Base-by-base conservation (phyloP, 495 filamentous ascomycete species). In the Penicillium daleae region DNA sequence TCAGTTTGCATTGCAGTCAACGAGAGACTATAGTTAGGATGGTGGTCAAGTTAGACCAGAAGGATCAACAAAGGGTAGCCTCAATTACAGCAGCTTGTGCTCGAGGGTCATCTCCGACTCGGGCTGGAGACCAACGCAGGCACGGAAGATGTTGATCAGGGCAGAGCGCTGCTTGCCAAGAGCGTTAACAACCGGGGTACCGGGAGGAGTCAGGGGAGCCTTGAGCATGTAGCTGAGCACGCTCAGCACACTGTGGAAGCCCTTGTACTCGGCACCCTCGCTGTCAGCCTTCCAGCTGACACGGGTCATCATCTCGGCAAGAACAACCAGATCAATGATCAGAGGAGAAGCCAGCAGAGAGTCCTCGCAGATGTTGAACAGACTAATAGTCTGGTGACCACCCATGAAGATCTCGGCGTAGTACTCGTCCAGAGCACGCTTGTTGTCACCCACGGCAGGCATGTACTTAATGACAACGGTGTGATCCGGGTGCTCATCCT, bases 201-300 rank as follows among this genome's bases (percentile, higher is more conserved):
- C 96, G 3, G 96, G 90, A 10, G 95, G 95, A 56, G 94, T 97
- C 75, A 97, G 82, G 26, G 95, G 95, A 59, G 95, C 95, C 89
- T 99, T 99, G 68, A 99, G 87, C 95, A 99, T 99, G 85, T 97
- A 99, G 84, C 91, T 96, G 66, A 99, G 88, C 56, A 99, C 87
- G 83, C 93, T 97, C 39, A 99, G 90, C 31, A 99, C 96, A 76
- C 89, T 92, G 82, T 99, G 96, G 86, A 99, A 99, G 68, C 87
- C 87, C 81, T 91, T 90, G 85, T 88, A 99, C 24, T 92, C 91
- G 67, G 87, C 80, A 58, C 79, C 80, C 52, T 77, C 79, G 67
- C 66, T 76, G 52, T 85, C 78, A 52, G 88, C 80, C 80, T 89
- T 92, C 93, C 93, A 98, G 78, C 88, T 86, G 79, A 99, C 91